These are phyloP conservation scores for Jacaranda mimosifolia DNA, from an alignment of 257 asterid genomes.

Conservation along the genomic window DNA sequence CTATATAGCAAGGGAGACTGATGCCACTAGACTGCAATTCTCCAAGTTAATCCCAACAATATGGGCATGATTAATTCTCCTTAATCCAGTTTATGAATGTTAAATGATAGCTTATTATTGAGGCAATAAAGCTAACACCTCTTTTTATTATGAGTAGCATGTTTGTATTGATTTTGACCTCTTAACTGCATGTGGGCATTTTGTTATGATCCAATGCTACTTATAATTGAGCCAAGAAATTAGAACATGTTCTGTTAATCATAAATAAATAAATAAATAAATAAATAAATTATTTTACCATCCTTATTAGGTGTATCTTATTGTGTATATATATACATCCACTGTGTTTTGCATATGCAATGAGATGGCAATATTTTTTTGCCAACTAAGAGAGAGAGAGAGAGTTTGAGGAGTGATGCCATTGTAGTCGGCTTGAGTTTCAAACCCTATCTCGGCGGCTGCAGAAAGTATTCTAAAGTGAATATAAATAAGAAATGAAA, in stretches of 20 bases:
- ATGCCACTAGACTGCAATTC: too few relatives aligned
- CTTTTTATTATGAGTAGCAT: background rate
- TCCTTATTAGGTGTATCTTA: conserved; percentile 50
- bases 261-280: conserved; percentile 6
- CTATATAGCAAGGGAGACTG: too few relatives aligned
- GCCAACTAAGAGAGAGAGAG: conserved; percentile 39
- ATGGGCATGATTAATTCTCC: background rate
- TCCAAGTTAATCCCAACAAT: background rate
- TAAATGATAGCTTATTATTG: conserved; percentile 15
- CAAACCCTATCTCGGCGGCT: background rate
- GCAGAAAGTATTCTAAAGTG: too few relatives aligned
- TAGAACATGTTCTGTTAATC: conserved; percentile 41
- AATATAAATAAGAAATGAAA: too few relatives aligned
- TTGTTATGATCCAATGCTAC: conserved; percentile 14
- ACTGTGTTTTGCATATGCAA: conserved; percentile 12
- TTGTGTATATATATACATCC: conserved; percentile 15
- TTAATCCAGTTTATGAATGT: background rate
- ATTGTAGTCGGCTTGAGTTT: conserved; percentile 38
- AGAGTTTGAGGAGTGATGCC: background rate
- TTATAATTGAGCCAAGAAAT: conserved; percentile 37
- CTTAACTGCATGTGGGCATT: conserved; percentile 48
- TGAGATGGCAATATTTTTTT: conserved; percentile 23
- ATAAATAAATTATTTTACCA: conserved; percentile 20
- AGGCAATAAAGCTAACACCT: background rate
- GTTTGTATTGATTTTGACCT: conserved; percentile 40